These are phyloP conservation scores for Tolypocladium tropicale DNA, from an alignment of 2,329 filamentous ascomycete species.

Conservation along the genomic window DNA sequence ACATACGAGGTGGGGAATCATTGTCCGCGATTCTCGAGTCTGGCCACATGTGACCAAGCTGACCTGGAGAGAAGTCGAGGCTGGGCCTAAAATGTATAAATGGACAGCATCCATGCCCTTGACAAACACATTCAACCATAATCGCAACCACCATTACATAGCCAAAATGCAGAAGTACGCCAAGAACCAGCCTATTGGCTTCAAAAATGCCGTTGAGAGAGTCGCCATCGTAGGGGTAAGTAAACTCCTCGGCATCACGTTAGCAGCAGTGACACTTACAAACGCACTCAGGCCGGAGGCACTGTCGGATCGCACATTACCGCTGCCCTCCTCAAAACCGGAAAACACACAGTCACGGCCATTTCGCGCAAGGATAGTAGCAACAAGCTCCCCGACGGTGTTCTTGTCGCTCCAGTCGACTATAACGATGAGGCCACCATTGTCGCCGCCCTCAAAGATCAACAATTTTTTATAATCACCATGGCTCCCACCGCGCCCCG, in stretches of 20 bases:
- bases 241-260: neutral
- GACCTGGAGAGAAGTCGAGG: neutral
- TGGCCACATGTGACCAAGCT: neutral
- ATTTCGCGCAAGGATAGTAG: constrained; percentile 33
- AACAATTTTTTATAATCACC: constrained; percentile 48
- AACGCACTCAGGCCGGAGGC: constrained; percentile 26
- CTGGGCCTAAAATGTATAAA: neutral
- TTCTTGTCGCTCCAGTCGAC: constrained; percentile 30
- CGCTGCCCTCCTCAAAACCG: constrained; percentile 30
- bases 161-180: constrained; percentile 8
- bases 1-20: neutral
- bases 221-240: constrained; percentile 33
- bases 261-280: neutral
- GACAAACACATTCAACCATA: neutral
- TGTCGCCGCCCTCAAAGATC: constrained; percentile 36
- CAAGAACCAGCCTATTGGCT: constrained; percentile 10
- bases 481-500: constrained; percentile 30
- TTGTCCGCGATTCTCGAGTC: neutral
- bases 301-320: constrained; percentile 26
- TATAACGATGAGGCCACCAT: constrained; percentile 33
- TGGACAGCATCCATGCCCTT: neutral
- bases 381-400: constrained; percentile 30
- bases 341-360: constrained; percentile 41
- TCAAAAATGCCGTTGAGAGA: constrained; percentile 23
- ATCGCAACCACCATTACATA: neutral